These are phyloP conservation scores for Musa acuminata DNA, from an alignment of 176 grass and related monocot species.

Conservation along the genomic window DNA sequence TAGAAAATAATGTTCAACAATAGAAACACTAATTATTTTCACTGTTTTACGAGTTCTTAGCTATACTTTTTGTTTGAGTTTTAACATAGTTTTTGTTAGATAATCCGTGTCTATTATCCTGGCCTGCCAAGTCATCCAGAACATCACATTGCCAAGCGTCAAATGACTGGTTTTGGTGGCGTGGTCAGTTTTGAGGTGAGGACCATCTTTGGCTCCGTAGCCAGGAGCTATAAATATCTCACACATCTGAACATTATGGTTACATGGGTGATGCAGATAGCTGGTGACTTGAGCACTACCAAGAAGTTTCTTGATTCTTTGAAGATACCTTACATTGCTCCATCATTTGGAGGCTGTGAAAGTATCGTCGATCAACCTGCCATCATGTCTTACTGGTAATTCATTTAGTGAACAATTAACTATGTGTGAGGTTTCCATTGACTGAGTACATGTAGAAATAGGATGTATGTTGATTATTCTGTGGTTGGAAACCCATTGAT, in stretches of 20 bases:
- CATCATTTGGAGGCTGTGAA: conserved; percentile 96
- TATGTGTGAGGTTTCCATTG: too few relatives aligned
- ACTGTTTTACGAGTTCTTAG: not conserved
- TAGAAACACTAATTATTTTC: not conserved
- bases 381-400: conserved; percentile 99
- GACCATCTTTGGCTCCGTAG: not conserved
- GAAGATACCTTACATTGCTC: conserved; percentile 83
- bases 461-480: too few relatives aligned
- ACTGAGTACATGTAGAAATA: not conserved
- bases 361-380: conserved; percentile 96
- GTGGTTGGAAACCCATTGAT: too few relatives aligned
- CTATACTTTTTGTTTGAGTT: not conserved
- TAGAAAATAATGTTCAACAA: too few relatives aligned
- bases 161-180: conserved; percentile 99
- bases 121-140: conserved; percentile 93
- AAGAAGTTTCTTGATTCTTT: conserved; percentile 90
- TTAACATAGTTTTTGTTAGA: conserved; percentile 26
- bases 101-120: conserved; percentile 80
- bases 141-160: conserved; percentile 90
- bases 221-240: too few relatives aligned
- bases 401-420: too few relatives aligned
- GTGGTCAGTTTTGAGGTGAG: conserved; percentile 97
- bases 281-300: conserved; percentile 54
- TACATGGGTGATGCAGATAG: conserved; percentile 6
- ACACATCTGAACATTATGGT: not conserved